Conservation (phyloP, 2,329 filamentous ascomycete genomes). For the Clonostachys byssicola region DNA sequence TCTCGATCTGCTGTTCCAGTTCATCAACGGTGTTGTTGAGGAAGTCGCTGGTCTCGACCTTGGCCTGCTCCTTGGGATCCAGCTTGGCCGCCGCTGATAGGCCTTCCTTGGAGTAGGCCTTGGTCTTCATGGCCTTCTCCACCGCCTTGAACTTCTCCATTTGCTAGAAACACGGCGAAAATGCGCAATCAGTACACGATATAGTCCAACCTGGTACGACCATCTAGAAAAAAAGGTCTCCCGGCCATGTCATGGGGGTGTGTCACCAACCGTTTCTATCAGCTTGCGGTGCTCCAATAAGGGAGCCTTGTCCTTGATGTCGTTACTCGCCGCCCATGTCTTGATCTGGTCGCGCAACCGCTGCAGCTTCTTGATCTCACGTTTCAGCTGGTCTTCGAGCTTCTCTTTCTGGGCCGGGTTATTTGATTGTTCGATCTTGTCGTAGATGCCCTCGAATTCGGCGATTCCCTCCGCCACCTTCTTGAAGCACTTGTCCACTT, state of each 20-base stretch:
- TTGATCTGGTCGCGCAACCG: conserved; percentile 98
- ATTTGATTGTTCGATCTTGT: conserved; percentile 91
- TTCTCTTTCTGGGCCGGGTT: conserved; percentile 98
- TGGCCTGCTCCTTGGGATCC: conserved; percentile 96
- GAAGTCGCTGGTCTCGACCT: conserved; percentile 84
- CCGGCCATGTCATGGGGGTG: background rate
- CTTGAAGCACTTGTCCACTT: conserved; percentile 99
- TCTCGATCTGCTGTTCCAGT: conserved; percentile 89
- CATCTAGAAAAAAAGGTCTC: background rate
- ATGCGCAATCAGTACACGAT: no score
- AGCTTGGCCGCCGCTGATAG: conserved; percentile 87
- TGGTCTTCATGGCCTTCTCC: conserved; percentile 99
- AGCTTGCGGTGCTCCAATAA: conserved; percentile 89
- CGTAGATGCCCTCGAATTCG: conserved; percentile 92
- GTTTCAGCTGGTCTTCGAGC: conserved; percentile 94
- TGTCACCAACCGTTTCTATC: conserved; percentile 82
- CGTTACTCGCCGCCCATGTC: conserved; percentile 96
- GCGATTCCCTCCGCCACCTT: conserved; percentile 91
- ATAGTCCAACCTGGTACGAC: background rate
- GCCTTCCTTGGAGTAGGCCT: conserved; percentile 98
- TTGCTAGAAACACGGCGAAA: conserved; percentile 53
- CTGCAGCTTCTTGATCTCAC: conserved; percentile 99
- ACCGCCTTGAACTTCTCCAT: conserved; percentile 99
- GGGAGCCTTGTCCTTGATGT: conserved; percentile 99
- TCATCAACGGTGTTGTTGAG: conserved; percentile 84